Percentiles rank a stretch among this genome's conserved stretches.
These are phyloP conservation scores for Picocystis salinarum DNA, from an alignment of 139 green algal genomes.

Conservation along the genomic window DNA sequence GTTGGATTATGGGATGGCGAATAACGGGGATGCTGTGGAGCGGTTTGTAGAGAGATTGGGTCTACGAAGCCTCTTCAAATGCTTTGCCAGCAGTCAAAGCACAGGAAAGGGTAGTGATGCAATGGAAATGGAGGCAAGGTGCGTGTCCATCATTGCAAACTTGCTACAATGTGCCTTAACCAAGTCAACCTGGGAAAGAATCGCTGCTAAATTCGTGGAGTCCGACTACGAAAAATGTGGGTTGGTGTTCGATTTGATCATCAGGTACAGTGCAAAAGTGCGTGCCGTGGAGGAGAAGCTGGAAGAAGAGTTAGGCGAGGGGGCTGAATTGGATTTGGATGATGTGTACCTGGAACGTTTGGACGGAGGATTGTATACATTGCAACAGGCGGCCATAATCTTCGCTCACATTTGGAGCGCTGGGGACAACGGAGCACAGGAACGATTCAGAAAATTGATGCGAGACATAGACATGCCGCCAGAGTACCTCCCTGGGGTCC, in stretches of 20 bases:
- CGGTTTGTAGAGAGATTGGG: not conserved
- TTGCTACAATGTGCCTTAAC: conserved; percentile 25
- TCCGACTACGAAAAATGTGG: conserved; percentile 90
- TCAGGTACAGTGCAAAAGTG: conserved; percentile 30
- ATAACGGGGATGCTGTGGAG: not conserved
- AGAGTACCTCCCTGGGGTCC: no score
- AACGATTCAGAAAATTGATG: no score
- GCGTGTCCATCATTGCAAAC: conserved; percentile 57
- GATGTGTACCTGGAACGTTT: conserved; percentile 27
- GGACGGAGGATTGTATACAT: conserved; percentile 57
- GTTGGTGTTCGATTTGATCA: conserved; percentile 76
- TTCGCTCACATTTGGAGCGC: not conserved
- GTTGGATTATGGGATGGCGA: conserved; percentile 71
- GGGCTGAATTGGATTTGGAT: conserved; percentile 32
- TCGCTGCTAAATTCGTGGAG: conserved; percentile 92
- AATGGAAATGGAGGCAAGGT: conserved; percentile 67
- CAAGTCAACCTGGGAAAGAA: conserved; percentile 35
- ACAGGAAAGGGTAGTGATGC: conserved; percentile 15
- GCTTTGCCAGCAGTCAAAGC: conserved; percentile 26
- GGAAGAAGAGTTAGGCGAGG: conserved; percentile 10
- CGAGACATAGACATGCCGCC: no score
- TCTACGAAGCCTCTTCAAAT: conserved; percentile 7
- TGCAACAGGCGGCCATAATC: conserved; percentile 36
- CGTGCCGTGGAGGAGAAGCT: conserved; percentile 18
- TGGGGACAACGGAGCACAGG: not conserved